A percentile compares a stretch with the other conserved stretches of the same genome.
Conservation (phyloP, 148 eudicot genomes). For the Persicaria maculosa region DNA sequence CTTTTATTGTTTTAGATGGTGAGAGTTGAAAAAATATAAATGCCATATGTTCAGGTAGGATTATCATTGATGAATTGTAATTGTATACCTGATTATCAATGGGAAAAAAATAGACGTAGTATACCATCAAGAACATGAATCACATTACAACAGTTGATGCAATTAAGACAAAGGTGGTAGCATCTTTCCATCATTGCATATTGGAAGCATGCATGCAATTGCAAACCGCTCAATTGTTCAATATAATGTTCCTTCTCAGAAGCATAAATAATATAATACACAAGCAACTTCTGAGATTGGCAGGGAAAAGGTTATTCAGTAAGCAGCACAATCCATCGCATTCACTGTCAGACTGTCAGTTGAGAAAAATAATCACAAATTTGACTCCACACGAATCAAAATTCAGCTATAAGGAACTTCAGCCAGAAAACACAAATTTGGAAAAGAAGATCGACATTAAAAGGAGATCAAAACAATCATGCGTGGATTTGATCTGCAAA, state of each 20-base stretch:
- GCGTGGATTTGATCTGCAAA: not conserved
- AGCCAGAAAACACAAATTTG: not conserved
- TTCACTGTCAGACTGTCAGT: too few species aligned
- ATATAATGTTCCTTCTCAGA: not conserved
- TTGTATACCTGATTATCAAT: not conserved
- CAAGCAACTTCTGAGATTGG: not conserved
- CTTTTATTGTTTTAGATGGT: not conserved
- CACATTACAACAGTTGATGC: not conserved
- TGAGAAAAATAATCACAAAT: too few species aligned
- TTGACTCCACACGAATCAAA: too few species aligned
- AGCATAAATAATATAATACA: not conserved
- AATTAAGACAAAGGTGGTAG: not conserved
- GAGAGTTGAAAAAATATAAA: not conserved
- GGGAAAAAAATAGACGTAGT: too few species aligned
- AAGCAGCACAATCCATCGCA: too few species aligned
- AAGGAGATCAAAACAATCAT: not conserved
- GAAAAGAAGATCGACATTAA: too few species aligned
- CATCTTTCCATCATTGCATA: not conserved
- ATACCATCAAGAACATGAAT: not conserved
- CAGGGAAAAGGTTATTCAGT: too few species aligned
- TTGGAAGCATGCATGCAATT: constrained; percentile 1
- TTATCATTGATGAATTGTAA: not conserved
- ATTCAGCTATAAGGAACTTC: not conserved
- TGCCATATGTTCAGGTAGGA: not conserved
- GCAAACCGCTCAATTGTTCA: not conserved